phyloP scores from a whole-genome alignment of 148 eudicot genomes.

The Fagopyrum esculentum region DNA sequence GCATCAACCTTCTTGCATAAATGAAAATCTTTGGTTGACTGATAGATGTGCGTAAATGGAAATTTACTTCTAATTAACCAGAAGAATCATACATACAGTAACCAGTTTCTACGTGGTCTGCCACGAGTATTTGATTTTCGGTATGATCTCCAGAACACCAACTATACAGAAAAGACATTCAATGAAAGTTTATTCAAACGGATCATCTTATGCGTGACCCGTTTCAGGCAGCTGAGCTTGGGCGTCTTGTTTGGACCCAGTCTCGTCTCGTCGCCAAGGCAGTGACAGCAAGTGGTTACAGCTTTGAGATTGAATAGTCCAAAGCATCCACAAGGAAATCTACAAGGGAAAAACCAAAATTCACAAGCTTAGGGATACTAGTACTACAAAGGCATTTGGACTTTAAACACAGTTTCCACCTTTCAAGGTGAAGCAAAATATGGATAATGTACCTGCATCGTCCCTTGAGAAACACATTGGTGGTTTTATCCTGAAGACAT shows the following conservation, averaged over 20 bases:
- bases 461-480: slow-evolving; percentile 92
- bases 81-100: neutral
- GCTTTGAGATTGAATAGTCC: slow-evolving; percentile 32
- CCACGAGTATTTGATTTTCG: neutral
- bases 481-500: slow-evolving; percentile 92
- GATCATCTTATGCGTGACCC: neutral
- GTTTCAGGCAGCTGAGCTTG: neutral
- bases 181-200: neutral
- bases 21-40: neutral
- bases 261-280: neutral
- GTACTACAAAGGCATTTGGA: too few relatives aligned
- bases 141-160: neutral
- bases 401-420: too few relatives aligned
- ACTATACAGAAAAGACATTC: neutral
- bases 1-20: neutral
- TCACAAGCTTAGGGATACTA: neutral
- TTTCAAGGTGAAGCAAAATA: neutral
- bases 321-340: slow-evolving; percentile 32
- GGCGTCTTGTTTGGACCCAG: neutral
- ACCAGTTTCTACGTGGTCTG: too few relatives aligned
- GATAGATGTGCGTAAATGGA: neutral
- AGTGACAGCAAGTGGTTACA: slow-evolving; percentile 18
- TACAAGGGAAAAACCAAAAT: slow-evolving; percentile 2
- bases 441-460: slow-evolving; percentile 59
- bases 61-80: neutral